A percentile compares a stretch with the other conserved stretches of the same genome.
Evolutionary conservation across 139 green algal genomes (phyloP).

Genomic region (Coelastrella sp.): DNA sequence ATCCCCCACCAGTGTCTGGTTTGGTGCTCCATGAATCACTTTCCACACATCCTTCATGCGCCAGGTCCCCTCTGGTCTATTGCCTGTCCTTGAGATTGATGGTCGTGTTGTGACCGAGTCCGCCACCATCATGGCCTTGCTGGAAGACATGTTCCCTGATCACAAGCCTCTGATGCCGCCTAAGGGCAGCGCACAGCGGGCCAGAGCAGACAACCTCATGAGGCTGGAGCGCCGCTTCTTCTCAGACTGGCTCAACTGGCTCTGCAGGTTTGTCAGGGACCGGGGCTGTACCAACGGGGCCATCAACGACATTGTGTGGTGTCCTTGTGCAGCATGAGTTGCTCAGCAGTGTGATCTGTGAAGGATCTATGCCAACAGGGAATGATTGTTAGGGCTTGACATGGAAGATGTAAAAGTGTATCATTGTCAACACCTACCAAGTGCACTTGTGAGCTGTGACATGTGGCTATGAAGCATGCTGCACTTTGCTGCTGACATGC

Average conservation of each 20-base stretch:
- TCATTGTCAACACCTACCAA: too few relatives aligned
- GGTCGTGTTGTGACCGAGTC: constrained; percentile 79
- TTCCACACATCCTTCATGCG: not conserved
- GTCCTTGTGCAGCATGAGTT: not conserved
- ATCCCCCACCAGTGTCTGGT: too few relatives aligned
- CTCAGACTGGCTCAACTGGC: constrained; percentile 83
- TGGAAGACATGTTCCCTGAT: constrained; percentile 83
- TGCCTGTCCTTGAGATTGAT: constrained; percentile 94
- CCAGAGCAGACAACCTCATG: constrained; percentile 75
- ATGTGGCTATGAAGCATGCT: not conserved
- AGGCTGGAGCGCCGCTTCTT: constrained; percentile 87
- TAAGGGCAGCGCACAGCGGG: constrained; percentile 52
- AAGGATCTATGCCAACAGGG: too few relatives aligned
- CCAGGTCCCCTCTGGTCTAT: constrained; percentile 81
- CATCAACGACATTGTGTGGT: not conserved
- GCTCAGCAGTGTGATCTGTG: not conserved
- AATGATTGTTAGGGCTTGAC: too few relatives aligned
- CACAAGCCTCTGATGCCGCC: constrained; percentile 81
- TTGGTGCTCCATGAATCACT: constrained; percentile 18
- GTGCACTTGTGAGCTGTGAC: too few relatives aligned
- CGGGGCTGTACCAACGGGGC: not conserved
- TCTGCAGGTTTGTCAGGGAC: constrained; percentile 49
- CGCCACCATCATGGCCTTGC: constrained; percentile 74
- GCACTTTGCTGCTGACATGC: constrained; percentile 7
- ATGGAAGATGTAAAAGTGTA: too few relatives aligned